Conservation (phyloP, 1,284 basidiomycete genomes). For the Ceratorhiza oryzae-sativae region DNA sequence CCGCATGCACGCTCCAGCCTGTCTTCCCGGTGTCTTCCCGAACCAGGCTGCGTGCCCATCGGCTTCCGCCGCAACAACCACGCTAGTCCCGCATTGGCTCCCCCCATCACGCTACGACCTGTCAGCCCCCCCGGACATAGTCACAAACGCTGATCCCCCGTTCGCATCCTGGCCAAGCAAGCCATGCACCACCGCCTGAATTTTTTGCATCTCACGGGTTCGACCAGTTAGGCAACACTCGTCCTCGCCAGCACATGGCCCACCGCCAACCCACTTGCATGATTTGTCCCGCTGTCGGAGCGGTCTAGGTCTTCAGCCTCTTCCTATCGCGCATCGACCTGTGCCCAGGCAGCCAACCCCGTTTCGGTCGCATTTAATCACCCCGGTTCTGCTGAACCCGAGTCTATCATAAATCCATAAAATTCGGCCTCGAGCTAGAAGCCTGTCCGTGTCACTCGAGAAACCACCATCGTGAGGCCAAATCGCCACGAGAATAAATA, state of each 20-base stretch:
- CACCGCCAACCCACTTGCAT: background rate
- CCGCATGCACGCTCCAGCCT: background rate
- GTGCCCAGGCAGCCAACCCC: background rate
- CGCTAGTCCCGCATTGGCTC: background rate
- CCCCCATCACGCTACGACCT: background rate
- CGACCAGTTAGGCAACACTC: background rate
- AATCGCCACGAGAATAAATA: constrained; percentile 2
- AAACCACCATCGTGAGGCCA: background rate
- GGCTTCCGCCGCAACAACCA: background rate
- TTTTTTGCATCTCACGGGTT: background rate
- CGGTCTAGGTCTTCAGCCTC: background rate
- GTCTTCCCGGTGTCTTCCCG: background rate
- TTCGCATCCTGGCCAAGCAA: too few relatives aligned
- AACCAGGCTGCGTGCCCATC: background rate
- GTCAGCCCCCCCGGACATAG: background rate
- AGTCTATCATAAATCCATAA: background rate
- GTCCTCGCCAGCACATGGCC: background rate
- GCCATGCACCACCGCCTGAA: too few relatives aligned
- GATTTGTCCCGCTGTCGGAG: constrained; percentile 10
- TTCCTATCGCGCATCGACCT: background rate
- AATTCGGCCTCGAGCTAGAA: background rate
- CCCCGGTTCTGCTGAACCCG: background rate
- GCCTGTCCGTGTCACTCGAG: constrained; percentile 9
- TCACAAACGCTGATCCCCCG: too few relatives aligned
- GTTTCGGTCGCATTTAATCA: background rate